Conservation (phyloP, 331 rosid genomes). For the Spiraea crenata region DNA sequence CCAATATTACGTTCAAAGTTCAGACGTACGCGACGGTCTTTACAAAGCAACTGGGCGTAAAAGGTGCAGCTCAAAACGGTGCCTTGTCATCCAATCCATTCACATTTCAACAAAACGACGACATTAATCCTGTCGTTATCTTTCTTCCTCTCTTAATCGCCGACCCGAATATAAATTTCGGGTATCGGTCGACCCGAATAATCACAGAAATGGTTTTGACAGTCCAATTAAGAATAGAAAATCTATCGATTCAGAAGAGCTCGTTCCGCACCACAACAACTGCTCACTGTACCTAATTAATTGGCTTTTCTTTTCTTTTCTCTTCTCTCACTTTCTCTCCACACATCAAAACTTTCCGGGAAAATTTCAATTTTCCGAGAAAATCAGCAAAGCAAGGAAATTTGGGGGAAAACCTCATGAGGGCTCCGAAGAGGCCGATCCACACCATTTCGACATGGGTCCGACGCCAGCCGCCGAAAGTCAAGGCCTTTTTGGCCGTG, state of each 20-base stretch:
- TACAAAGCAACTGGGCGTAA: neutral
- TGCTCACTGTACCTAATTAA: neutral
- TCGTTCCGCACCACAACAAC: neutral
- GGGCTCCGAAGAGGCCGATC: constrained; percentile 52
- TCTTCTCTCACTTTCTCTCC: constrained; percentile 23
- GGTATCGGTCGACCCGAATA: neutral
- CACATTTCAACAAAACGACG: neutral
- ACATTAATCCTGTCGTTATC: neutral
- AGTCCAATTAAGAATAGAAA: neutral
- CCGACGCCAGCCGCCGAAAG: constrained; percentile 84
- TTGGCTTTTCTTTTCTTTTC: too few relatives aligned
- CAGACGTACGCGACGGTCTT: neutral
- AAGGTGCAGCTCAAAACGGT: neutral
- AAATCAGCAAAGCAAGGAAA: neutral
- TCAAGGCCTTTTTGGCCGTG: constrained; percentile 79
- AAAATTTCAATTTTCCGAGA: constrained; percentile 12
- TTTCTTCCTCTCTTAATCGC: neutral
- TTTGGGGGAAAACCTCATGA: constrained; percentile 28
- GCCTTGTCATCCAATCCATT: neutral
- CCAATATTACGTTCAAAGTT: neutral
- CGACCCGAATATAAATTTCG: neutral
- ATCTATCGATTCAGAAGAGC: neutral
- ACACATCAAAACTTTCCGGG: constrained; percentile 21
- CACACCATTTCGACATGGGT: constrained; percentile 64
- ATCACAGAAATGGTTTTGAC: neutral